phyloP scores from a whole-genome alignment of 2,329 filamentous ascomycete genomes.

The Microsporum audouinii region DNA sequence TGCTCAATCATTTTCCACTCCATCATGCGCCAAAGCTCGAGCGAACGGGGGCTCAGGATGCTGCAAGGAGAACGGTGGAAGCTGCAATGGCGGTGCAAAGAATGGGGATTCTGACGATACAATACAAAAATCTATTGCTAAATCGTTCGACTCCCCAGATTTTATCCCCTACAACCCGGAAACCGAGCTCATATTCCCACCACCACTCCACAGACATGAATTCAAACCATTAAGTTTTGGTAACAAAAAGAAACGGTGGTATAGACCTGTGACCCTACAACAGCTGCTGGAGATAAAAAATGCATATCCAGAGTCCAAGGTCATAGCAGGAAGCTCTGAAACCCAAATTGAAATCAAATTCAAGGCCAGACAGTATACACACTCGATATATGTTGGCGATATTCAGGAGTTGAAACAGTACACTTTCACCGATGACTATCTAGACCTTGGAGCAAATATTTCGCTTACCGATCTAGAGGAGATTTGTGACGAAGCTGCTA shows the following conservation, averaged over 20 bases:
- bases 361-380: slow-evolving; percentile 81
- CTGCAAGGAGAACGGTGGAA: slow-evolving; percentile 55
- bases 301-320: slow-evolving; percentile 72
- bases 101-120: slow-evolving; percentile 31
- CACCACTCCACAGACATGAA: slow-evolving; percentile 68
- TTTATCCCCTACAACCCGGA: slow-evolving; percentile 92
- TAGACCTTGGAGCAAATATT: slow-evolving; percentile 92
- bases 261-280: slow-evolving; percentile 70
- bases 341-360: slow-evolving; percentile 98
- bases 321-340: slow-evolving; percentile 92
- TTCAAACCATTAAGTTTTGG: slow-evolving; percentile 76
- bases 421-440: slow-evolving; percentile 61
- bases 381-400: slow-evolving; percentile 86
- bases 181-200: slow-evolving; percentile 91
- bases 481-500: slow-evolving; percentile 66
- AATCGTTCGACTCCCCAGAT: slow-evolving; percentile 64
- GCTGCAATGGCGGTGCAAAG: slow-evolving; percentile 47
- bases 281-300: slow-evolving; percentile 89
- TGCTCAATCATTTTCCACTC: slow-evolving; percentile 63
- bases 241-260: slow-evolving; percentile 92
- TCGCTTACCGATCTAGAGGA: slow-evolving; percentile 81
- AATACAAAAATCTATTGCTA: slow-evolving; percentile 30
- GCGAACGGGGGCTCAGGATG: slow-evolving; percentile 54
- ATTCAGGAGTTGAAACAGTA: slow-evolving; percentile 82
- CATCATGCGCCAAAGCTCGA: slow-evolving; percentile 43